Evolutionary conservation across 345 rosid species (phyloP), one percentile per base, ranked within the genome.

Genomic region (Salix koriyanagi): DNA sequence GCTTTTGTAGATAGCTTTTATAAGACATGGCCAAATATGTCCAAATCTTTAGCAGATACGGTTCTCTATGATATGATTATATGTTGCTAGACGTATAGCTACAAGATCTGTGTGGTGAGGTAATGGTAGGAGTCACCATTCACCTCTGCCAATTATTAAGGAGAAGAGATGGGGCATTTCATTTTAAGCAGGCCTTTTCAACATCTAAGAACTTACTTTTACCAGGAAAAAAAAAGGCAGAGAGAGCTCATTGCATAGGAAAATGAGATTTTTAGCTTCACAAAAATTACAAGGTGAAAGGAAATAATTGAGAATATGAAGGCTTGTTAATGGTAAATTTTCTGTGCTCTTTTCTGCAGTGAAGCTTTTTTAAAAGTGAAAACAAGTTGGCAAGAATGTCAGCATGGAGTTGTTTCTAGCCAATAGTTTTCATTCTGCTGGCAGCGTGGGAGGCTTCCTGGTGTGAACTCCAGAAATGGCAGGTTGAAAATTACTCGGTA

Each of bases 21-120:
- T 11, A 12, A 25, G 61, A 79, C 79, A 25, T 42, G 79, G 76
- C 28, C 67, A 9, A 26, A 52, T 23, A 4, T 14, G 30, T 30
- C 75, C 75, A 54, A 26, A 7, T 65, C 19, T 32, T 56, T 19
- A 14, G 61, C 48, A 70, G 69, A 32, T 73, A 77, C 75, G 14
- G 81, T 74, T 70, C 16, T 26, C 3, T 13, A 42, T 42, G 65
- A 42, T 42, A 42, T 42, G 46, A 42, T 42, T 42, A 42, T 12
- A 11, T 11, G 46, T 42, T 42, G 46, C 46, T 42, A 42, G 14
- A 41, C 13, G 46, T 11, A 42, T 42, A 11, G 46, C 46, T 42
- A 10, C 13, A 42, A 42, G 46, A 10, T 36, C 37, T 36, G 37
- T 36, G 7, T 36, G 37, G 37, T 36, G 46, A 42, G 14, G 46